A percentile compares a stretch with the other conserved stretches of the same genome.
Conservation (phyloP, 2,329 filamentous ascomycete species). For the Hypoxylon sp. region DNA sequence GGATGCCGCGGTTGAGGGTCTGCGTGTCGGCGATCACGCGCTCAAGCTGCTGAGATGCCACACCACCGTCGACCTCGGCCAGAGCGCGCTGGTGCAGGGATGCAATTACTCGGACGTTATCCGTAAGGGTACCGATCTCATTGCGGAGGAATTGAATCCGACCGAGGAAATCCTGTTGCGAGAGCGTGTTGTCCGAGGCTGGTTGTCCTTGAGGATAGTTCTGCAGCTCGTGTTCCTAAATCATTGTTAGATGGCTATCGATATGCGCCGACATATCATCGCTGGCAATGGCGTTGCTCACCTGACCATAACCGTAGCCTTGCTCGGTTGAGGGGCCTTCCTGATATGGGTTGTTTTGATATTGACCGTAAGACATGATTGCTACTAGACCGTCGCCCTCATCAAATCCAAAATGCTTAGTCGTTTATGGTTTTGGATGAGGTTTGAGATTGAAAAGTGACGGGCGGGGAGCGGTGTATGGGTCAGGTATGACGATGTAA, state of each 20-base stretch:
- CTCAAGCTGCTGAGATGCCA: constrained; percentile 71
- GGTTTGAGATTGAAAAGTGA: constrained; percentile 14
- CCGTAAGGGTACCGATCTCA: constrained; percentile 76
- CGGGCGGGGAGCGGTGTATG: constrained; percentile 14
- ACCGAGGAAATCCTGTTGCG: constrained; percentile 75
- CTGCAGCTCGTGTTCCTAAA: constrained; percentile 66
- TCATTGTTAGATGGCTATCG: constrained; percentile 29
- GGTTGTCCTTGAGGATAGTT: constrained; percentile 57
- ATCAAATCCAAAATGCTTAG: constrained; percentile 28
- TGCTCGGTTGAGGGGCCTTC: constrained; percentile 63
- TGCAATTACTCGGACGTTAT: constrained; percentile 75
- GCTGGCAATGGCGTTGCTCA: constrained; percentile 50
- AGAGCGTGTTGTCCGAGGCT: constrained; percentile 60
- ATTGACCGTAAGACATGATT: constrained; percentile 73
- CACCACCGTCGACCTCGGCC: constrained; percentile 70
- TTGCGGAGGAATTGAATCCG: constrained; percentile 76
- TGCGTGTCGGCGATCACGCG: constrained; percentile 77
- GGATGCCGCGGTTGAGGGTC: constrained; percentile 79
- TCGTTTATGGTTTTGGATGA: constrained; percentile 6
- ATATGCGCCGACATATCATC: constrained; percentile 37
- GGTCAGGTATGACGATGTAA: constrained; percentile 31
- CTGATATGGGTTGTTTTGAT: constrained; percentile 75
- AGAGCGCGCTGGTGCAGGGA: constrained; percentile 79
- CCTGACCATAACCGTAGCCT: constrained; percentile 61
- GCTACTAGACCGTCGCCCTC: constrained; percentile 28